Evolutionary conservation across 2,329 filamentous ascomycete genomes (phyloP), one percentile per base, ranked within the genome.

Genomic region (Penicillium vulpinum): DNA sequence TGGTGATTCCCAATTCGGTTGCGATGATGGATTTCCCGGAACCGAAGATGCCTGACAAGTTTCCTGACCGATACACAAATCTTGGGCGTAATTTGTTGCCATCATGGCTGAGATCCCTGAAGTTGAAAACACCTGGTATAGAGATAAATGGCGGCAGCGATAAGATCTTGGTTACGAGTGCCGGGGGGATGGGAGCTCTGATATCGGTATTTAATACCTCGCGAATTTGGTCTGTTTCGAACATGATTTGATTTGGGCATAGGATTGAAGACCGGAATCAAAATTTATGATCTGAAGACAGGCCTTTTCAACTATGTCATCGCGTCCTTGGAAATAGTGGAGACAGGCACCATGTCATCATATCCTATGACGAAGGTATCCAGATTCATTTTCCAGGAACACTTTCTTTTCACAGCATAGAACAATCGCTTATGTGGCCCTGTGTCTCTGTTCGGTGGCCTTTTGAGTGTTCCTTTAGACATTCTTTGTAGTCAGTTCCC

Each of bases 31-130:
- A 61, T 15, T 84, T 76, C 9, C 87, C 87, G 26, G 80, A 75
- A 18, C 78, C 70, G 0, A 82, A 83, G 38, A 88, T 75, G 55
- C 75, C 75, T 18, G 82, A 83, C 24, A 88, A 85, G 62, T 90
- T 88, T 2, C 86, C 89, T 46, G 85, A 86, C 56, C 89, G 86
- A 74, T 85, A 92, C 57, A 89, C 75, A 29, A 86, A 67, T 22
- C 80, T 78, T 22, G 75, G 75, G 26, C 82, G 80, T 58, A 89
- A 62, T 57, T 44, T 51, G 16, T 62, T 59, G 21, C 58, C 36
- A 35, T 47, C 61, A 29, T 61, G 62, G 56, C 67, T 67, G 36
- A 71, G 43, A 33, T 70, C 66, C 35, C 68, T 67, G 16, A 71
- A 58, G 38, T 72, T 72, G 46, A 67, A 63, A 5, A 69, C 62